phyloP scores from a whole-genome alignment of 192 early-diverging fungal genomes.

The Umbelopsis sp. region DNA sequence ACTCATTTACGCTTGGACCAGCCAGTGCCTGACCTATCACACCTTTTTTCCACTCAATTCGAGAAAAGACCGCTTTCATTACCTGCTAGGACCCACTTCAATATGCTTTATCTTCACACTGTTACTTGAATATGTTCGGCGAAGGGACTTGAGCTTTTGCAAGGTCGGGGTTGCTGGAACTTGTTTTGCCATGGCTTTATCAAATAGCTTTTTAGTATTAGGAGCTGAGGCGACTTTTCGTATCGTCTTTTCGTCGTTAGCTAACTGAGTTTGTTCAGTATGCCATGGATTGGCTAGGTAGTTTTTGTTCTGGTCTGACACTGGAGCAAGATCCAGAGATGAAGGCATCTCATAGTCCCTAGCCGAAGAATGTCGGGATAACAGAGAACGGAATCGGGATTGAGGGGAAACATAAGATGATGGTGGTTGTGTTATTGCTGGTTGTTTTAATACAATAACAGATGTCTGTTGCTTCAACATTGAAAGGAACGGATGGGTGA shows the following conservation, averaged over 20 bases:
- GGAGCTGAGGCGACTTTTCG: constrained; percentile 57
- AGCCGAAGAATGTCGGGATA: constrained; percentile 7
- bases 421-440: constrained; percentile 13
- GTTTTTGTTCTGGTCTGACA: not conserved
- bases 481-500: not conserved
- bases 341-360: constrained; percentile 3
- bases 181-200: not conserved
- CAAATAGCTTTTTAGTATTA: constrained; percentile 41
- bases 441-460: constrained; percentile 1
- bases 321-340: not conserved
- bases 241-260: constrained; percentile 32
- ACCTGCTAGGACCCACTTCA: constrained; percentile 79
- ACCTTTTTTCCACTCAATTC: not conserved
- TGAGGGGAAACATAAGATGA: constrained; percentile 10
- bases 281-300: not conserved
- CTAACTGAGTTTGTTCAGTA: not conserved
- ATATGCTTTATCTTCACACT: constrained; percentile 78
- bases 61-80: not conserved
- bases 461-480: constrained; percentile 15
- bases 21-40: not conserved
- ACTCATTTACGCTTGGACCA: not conserved
- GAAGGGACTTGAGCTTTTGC: constrained; percentile 41
- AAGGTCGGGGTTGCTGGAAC: not conserved
- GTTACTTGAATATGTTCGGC: constrained; percentile 80
- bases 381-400: constrained; percentile 11